A percentile compares a stretch with the other conserved stretches of the same genome.
These are phyloP conservation scores for Thelonectria discophora DNA, from an alignment of 2,329 filamentous ascomycete species.

Conservation along the genomic window DNA sequence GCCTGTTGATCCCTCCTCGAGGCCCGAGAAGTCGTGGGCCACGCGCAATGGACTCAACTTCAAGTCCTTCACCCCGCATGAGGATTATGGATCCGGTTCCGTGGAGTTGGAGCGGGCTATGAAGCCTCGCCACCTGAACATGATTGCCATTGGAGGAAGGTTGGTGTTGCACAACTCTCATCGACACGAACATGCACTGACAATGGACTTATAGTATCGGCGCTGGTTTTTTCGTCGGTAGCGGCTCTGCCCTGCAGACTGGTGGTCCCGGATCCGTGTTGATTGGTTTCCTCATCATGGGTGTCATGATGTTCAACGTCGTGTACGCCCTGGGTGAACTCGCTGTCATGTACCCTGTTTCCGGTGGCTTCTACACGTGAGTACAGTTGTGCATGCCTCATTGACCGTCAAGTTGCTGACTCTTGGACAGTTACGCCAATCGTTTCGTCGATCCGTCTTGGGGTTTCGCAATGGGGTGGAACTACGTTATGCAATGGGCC, in stretches of 20 bases:
- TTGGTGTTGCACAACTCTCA: constrained; percentile 18
- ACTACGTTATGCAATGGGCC: constrained; percentile 57
- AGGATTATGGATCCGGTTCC: constrained; percentile 32
- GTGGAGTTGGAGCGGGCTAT: constrained; percentile 39
- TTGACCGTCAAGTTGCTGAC: constrained; percentile 8
- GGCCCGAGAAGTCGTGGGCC: constrained; percentile 34
- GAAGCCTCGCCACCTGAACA: constrained; percentile 42
- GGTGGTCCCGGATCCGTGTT: constrained; percentile 52
- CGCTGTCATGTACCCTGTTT: constrained; percentile 51
- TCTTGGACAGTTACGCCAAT: constrained; percentile 52
- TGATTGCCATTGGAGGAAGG: constrained; percentile 43
- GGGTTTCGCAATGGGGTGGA: constrained; percentile 56
- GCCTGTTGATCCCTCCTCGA: constrained; percentile 5
- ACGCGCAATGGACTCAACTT: constrained; percentile 41
- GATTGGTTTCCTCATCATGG: constrained; percentile 63
- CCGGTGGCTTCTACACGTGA: constrained; percentile 64
- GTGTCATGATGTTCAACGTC: constrained; percentile 68
- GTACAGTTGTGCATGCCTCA: not conserved
- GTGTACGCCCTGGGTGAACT: constrained; percentile 69
- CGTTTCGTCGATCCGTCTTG: constrained; percentile 66
- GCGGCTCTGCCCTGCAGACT: constrained; percentile 53
- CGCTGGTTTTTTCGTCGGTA: constrained; percentile 70
- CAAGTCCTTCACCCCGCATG: constrained; percentile 35
- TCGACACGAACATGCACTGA: not conserved
- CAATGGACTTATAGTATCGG: constrained; percentile 52